phyloP scores from a whole-genome alignment of 768 basidiomycete species.

The Boletus sp. region DNA sequence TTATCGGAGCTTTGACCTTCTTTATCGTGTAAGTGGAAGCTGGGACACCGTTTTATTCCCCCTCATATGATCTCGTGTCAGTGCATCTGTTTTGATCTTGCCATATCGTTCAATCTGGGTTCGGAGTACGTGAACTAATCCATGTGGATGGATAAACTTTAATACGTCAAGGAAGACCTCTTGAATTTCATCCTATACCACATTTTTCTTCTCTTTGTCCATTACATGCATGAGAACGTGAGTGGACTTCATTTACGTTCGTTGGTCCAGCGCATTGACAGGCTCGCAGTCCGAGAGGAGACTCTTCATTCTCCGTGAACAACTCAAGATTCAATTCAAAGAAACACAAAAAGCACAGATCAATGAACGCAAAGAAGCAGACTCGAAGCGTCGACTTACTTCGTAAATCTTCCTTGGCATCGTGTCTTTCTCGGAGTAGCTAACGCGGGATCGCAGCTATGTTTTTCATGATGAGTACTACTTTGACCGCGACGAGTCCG shows the following conservation, averaged over 20 bases:
- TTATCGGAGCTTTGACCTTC: slow-evolving; percentile 54
- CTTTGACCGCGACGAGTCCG: slow-evolving; percentile 4
- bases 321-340: slow-evolving; percentile 70
- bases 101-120: slow-evolving; percentile 37
- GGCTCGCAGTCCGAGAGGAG: slow-evolving; percentile 47
- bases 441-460: slow-evolving; percentile 42
- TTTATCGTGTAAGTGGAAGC: slow-evolving; percentile 45
- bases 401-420: slow-evolving; percentile 50
- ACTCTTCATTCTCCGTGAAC: slow-evolving; percentile 65
- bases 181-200: slow-evolving; percentile 79
- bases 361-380: slow-evolving; percentile 69
- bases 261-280: slow-evolving; percentile 1
- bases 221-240: slow-evolving; percentile 62
- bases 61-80: slow-evolving; percentile 14
- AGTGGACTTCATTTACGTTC: slow-evolving; percentile 12
- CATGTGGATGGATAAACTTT: not conserved
- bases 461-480: slow-evolving; percentile 70
- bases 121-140: slow-evolving; percentile 32
- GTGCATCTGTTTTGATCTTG: slow-evolving; percentile 35
- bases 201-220: slow-evolving; percentile 73
- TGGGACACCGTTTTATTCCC: slow-evolving; percentile 15
- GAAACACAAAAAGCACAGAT: slow-evolving; percentile 73
- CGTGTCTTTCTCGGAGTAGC: slow-evolving; percentile 3
- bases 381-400: slow-evolving; percentile 78
- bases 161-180: slow-evolving; percentile 39